These are phyloP conservation scores for Trichosporon coremiiforme DNA, from an alignment of 1,284 basidiomycete species.

Conservation along the genomic window DNA sequence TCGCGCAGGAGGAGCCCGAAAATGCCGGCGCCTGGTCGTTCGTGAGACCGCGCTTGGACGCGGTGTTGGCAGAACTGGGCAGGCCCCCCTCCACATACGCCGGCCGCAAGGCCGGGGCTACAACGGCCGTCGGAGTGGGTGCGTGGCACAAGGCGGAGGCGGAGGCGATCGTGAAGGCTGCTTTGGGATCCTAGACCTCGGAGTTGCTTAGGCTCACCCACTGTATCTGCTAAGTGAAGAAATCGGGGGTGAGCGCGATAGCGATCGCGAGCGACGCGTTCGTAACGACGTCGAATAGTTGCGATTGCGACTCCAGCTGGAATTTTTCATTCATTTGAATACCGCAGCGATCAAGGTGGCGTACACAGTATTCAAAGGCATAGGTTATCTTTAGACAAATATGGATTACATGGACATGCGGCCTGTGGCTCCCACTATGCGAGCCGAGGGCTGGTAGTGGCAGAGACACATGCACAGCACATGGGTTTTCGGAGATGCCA, in stretches of 20 bases:
- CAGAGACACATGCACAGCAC: neutral
- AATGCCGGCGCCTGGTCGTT: conserved; percentile 81
- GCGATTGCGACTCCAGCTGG: neutral
- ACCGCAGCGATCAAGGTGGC: neutral
- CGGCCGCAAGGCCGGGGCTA: conserved; percentile 70
- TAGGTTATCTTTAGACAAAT: neutral
- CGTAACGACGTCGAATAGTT: neutral
- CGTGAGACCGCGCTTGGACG: conserved; percentile 64
- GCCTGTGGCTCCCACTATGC: neutral
- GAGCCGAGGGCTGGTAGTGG: neutral
- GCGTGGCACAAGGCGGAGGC: conserved; percentile 69
- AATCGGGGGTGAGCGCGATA: neutral
- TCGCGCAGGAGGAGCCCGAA: conserved; percentile 82
- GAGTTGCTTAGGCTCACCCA: neutral
- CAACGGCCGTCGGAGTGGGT: conserved; percentile 77
- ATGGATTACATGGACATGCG: neutral
- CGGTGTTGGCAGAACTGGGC: conserved; percentile 58
- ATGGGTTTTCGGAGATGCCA: neutral
- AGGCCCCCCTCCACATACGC: conserved; percentile 60
- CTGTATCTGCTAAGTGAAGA: neutral
- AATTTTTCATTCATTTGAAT: neutral
- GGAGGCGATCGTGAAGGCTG: conserved; percentile 62
- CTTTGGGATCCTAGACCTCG: conserved; percentile 38
- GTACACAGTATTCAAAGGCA: neutral
- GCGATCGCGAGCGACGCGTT: neutral